Base-by-base conservation (phyloP, 2,329 filamentous ascomycete genomes). In the Tympanopsis confertula region DNA sequence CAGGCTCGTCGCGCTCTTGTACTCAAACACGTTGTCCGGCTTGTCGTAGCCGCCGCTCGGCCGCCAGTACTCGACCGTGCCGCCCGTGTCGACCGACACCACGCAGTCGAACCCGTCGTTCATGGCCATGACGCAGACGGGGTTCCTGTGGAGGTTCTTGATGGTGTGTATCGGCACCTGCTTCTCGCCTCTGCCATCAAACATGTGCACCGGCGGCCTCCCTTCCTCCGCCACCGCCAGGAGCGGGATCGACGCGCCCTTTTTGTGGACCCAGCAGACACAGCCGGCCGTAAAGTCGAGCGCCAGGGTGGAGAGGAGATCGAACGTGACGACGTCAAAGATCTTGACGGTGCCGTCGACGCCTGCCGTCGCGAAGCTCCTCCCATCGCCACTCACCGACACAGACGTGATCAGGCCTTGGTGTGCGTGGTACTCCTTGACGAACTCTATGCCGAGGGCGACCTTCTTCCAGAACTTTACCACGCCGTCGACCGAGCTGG, bases 401-500 rank as follows among this genome's bases (percentile, higher is more conserved):
- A 91, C 86, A 19, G 82, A 82, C 42, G 69, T 78, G 53, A 96
- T 86, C 53, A 91, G 86, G 38, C 86, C 86, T 40, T 74, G 70
- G 60, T 98, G 93, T 5, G 91, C 88, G 52, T 80, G 82, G 63
- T 94, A 98, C 62, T 98, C 88, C 62, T 98, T 98, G 38, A 96
- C 89, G 52, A 98, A 98, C 62, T 98, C 93, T 41, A 96, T 84
- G 1, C 86, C 86, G 22, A 85, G 79, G 2, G 77, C 79, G 45
- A 84, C 74, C 64, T 98, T 98, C 65, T 98, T 98, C 91, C 91
- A 98, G 58, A 98, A 98, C 59, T 98, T 98, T 48, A 96, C 89
- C 1, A 88, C 82, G 14, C 93, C 93, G 54, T 98, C 91, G 33
- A 85, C 65, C 0, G 89, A 96, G 43, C 84, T 86, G 1, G 91